phyloP scores from a whole-genome alignment of 345 rosid genomes.

The Zanthoxylum bungeanum region DNA sequence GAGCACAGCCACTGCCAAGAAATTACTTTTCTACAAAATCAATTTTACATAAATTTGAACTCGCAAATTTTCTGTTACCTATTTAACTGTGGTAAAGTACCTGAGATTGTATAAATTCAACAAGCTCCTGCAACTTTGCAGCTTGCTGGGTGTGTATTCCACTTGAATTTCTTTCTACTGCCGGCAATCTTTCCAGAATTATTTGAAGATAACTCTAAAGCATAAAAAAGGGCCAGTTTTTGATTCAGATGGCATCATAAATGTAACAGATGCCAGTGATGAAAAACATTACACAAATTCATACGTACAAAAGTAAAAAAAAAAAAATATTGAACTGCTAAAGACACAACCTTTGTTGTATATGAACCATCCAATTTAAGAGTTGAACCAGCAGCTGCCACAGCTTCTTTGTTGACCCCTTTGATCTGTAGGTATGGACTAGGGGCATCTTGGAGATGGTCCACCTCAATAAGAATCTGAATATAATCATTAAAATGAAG shows the following conservation, averaged over 20 bases:
- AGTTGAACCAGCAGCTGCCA: slow-evolving; percentile 86
- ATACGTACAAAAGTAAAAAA: neutral
- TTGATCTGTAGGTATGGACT: slow-evolving; percentile 90
- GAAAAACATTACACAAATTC: neutral
- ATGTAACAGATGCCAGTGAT: neutral
- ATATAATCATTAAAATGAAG: slow-evolving; percentile 16
- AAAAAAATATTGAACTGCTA: neutral
- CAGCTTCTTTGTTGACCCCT: slow-evolving; percentile 94
- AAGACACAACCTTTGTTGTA: slow-evolving; percentile 78
- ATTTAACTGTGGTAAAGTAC: slow-evolving; percentile 27
- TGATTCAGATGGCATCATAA: neutral
- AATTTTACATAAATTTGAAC: neutral
- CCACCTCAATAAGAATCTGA: slow-evolving; percentile 90
- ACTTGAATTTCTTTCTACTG: slow-evolving; percentile 62
- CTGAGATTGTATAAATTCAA: slow-evolving; percentile 90
- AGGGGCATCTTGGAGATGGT: slow-evolving; percentile 81
- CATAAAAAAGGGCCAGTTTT: neutral
- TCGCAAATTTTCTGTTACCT: neutral
- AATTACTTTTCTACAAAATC: neutral
- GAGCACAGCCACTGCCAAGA: neutral
- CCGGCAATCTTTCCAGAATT: slow-evolving; percentile 74
- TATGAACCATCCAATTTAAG: slow-evolving; percentile 89
- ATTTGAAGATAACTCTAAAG: slow-evolving; percentile 88
- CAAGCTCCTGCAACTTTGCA: slow-evolving; percentile 84
- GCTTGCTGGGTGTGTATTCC: slow-evolving; percentile 84